phyloP scores from a whole-genome alignment of 306 rosid genomes.

The Castanopsis chinensis region DNA sequence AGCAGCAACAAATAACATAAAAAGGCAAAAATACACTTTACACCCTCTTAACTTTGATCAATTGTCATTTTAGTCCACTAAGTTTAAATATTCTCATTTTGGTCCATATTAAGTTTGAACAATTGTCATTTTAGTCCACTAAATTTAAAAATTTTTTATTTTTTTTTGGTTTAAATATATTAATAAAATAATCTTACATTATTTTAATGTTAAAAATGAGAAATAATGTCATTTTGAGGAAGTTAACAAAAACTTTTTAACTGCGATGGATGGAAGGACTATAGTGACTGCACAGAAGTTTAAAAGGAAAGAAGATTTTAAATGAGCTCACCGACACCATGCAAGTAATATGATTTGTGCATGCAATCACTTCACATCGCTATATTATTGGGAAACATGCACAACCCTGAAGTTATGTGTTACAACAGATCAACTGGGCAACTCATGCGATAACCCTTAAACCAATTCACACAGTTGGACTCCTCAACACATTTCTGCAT shows the following conservation, averaged over 20 bases:
- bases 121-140: no score
- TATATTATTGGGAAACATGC: neutral
- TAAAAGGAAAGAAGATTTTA: neutral
- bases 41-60: no score
- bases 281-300: slow-evolving; percentile 15
- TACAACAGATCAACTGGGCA: slow-evolving; percentile 1
- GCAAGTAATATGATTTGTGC: neutral
- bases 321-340: neutral
- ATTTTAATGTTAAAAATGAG: no score
- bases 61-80: no score
- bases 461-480: neutral
- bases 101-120: no score
- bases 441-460: neutral
- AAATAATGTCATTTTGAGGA: no score
- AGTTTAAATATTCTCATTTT: no score
- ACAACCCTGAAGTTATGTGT: neutral
- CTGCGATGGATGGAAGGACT: no score
- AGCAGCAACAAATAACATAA: neutral
- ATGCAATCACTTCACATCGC: slow-evolving; percentile 1
- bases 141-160: no score
- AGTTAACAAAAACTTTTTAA: no score
- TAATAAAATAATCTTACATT: no score
- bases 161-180: no score
- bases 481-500: neutral
- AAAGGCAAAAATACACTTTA: neutral